A percentile compares a stretch with the other conserved stretches of the same genome.
Conservation (phyloP, 192 early-diverging fungal species). For the Neocallimastix lanati region DNA sequence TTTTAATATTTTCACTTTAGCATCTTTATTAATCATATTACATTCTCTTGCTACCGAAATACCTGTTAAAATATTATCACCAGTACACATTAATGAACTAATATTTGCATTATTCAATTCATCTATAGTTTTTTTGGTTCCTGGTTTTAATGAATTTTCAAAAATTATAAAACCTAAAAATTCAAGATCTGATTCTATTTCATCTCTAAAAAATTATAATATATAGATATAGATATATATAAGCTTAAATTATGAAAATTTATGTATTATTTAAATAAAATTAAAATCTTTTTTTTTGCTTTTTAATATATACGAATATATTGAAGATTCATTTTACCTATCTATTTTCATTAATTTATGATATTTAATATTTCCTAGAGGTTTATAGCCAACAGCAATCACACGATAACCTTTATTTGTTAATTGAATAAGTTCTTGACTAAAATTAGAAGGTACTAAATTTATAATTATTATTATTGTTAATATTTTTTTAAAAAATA, state of each 20-base stretch:
- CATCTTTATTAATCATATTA: constrained; percentile 55
- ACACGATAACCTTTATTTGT: neutral
- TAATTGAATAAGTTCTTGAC: neutral
- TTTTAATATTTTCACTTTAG: constrained; percentile 60
- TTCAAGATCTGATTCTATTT: constrained; percentile 61
- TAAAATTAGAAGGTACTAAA: neutral
- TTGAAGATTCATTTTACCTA: no score
- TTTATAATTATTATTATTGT: no score
- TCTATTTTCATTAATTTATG: neutral
- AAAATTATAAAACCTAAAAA: constrained; percentile 95
- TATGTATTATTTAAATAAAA: no score
- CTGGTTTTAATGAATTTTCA: constrained; percentile 95
- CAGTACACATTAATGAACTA: constrained; percentile 94
- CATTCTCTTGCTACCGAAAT: constrained; percentile 88
- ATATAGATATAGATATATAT: no score
- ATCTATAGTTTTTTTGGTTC: constrained; percentile 56
- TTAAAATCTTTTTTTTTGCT: no score
- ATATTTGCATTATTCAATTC: constrained; percentile 69
- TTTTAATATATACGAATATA: no score
- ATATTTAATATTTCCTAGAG: neutral
- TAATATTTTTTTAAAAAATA: no score
- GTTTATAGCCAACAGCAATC: neutral
- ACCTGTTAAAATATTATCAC: constrained; percentile 92
- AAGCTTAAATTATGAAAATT: no score
- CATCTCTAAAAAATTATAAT: constrained; percentile 48